phyloP scores from a whole-genome alignment of 192 early-diverging fungal species.

The Haplosporangium gracile region DNA sequence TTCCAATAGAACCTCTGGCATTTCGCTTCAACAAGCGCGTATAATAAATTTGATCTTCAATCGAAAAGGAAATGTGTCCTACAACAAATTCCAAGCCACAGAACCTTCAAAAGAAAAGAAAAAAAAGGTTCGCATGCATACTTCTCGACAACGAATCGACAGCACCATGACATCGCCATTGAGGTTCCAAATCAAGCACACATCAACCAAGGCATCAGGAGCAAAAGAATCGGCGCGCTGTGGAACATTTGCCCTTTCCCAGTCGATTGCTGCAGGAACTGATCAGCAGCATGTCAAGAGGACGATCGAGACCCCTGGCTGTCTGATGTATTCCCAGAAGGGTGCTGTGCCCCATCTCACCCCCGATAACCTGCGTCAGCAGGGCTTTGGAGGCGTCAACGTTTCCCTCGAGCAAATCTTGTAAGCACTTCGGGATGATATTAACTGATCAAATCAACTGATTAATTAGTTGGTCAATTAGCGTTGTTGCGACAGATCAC shows the following conservation, averaged over 20 bases:
- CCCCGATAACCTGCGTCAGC: constrained; percentile 59
- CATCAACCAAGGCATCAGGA: neutral
- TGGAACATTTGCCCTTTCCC: constrained; percentile 17
- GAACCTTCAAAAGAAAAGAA: neutral
- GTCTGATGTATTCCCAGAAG: constrained; percentile 62
- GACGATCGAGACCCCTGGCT: constrained; percentile 64
- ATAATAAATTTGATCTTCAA: neutral
- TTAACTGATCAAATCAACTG: neutral
- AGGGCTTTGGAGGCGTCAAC: constrained; percentile 59
- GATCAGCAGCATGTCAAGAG: constrained; percentile 23
- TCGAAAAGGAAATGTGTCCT: neutral
- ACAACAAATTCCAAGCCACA: constrained; percentile 9
- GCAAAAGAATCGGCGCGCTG: constrained; percentile 1
- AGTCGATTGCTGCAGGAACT: neutral
- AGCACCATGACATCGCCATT: constrained; percentile 17
- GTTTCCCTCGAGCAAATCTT: constrained; percentile 64
- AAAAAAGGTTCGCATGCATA: neutral
- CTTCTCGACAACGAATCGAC: neutral
- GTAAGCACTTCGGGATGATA: constrained; percentile 11
- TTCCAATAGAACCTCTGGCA: neutral
- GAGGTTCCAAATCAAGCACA: constrained; percentile 15
- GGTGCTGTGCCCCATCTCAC: constrained; percentile 70
- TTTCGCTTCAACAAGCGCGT: neutral
- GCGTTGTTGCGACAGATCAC: neutral
- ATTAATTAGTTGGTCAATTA: neutral